Percentiles rank a stretch among this genome's conserved stretches.
Conservation (phyloP, 164 flowering plant species). For the Vitis rupestris region DNA sequence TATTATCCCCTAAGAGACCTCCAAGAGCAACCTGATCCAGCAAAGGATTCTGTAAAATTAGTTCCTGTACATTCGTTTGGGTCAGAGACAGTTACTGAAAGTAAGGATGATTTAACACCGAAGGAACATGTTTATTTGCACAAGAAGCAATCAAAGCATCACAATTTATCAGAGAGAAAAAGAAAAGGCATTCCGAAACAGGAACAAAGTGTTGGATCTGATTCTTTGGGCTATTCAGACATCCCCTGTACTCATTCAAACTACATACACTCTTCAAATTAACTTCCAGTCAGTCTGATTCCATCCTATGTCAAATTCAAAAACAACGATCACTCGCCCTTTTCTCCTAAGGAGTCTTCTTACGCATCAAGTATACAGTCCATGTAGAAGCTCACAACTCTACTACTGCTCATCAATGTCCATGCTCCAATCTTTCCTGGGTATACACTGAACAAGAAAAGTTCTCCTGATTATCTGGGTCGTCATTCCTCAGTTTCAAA, state of each 20-base stretch:
- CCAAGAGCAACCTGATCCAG: conserved; percentile 27
- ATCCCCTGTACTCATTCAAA: conserved; percentile 25
- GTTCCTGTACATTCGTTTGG: conserved; percentile 41
- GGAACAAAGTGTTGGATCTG: conserved; percentile 23
- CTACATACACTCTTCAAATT: conserved; percentile 29
- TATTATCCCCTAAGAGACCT: conserved; percentile 26
- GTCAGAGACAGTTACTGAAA: conserved; percentile 24
- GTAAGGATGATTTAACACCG: conserved; percentile 22
- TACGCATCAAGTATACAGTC: conserved; percentile 39
- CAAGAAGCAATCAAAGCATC: conserved; percentile 29
- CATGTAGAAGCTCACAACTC: neutral
- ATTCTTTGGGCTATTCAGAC: conserved; percentile 25
- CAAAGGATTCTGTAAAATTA: conserved; percentile 30
- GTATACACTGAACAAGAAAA: too few relatives aligned
- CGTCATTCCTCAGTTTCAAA: too few relatives aligned
- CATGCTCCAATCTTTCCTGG: too few relatives aligned
- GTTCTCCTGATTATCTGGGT: too few relatives aligned
- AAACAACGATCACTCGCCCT: conserved; percentile 23
- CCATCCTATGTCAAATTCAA: conserved; percentile 31
- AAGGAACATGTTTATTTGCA: conserved; percentile 41
- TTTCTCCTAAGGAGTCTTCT: conserved; percentile 34
- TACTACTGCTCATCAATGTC: too few relatives aligned
- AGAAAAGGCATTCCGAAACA: conserved; percentile 16
- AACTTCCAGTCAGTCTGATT: conserved; percentile 26
- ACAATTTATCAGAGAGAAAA: conserved; percentile 14